These are phyloP conservation scores for Globisporangium solare DNA, from an alignment of 352 stramenopile species.

Conservation along the genomic window DNA sequence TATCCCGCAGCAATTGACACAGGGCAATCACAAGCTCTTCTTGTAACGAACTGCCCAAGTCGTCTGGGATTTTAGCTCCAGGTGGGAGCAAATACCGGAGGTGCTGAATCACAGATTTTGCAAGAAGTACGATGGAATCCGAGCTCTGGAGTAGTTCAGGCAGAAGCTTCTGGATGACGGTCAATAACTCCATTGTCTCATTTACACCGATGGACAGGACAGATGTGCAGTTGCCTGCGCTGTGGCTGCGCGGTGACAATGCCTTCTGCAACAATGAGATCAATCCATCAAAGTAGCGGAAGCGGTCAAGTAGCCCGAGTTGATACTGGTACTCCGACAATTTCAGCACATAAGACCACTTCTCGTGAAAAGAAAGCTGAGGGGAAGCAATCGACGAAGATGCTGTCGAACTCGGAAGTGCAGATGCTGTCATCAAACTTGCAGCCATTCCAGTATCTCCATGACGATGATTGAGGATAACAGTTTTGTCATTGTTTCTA, in stretches of 20 bases:
- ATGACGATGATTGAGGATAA: constrained; percentile 26
- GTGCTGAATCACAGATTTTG: constrained; percentile 78
- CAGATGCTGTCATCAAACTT: constrained; percentile 5
- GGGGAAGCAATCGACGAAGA: constrained; percentile 14
- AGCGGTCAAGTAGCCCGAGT: constrained; percentile 59
- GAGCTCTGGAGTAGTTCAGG: constrained; percentile 60
- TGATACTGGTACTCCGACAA: constrained; percentile 83
- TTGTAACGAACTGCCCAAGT: constrained; percentile 40
- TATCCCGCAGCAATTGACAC: constrained; percentile 69
- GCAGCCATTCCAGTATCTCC: constrained; percentile 20
- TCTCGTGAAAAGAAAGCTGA: constrained; percentile 53
- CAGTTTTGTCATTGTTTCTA: background rate
- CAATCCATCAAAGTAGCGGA: constrained; percentile 76
- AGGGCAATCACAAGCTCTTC: constrained; percentile 68
- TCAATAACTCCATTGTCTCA: constrained; percentile 69
- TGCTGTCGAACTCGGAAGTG: constrained; percentile 7
- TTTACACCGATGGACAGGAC: constrained; percentile 64
- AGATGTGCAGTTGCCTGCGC: constrained; percentile 25
- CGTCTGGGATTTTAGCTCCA: constrained; percentile 28
- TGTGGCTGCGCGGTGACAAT: constrained; percentile 43
- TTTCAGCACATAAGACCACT: constrained; percentile 82
- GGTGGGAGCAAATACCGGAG: constrained; percentile 72
- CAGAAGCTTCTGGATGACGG: constrained; percentile 64
- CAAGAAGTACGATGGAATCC: constrained; percentile 52
- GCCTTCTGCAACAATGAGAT: constrained; percentile 77